Evolutionary conservation across 2,329 filamentous ascomycete species (phyloP).

Genomic region (Pseudogymnoascus sp.): DNA sequence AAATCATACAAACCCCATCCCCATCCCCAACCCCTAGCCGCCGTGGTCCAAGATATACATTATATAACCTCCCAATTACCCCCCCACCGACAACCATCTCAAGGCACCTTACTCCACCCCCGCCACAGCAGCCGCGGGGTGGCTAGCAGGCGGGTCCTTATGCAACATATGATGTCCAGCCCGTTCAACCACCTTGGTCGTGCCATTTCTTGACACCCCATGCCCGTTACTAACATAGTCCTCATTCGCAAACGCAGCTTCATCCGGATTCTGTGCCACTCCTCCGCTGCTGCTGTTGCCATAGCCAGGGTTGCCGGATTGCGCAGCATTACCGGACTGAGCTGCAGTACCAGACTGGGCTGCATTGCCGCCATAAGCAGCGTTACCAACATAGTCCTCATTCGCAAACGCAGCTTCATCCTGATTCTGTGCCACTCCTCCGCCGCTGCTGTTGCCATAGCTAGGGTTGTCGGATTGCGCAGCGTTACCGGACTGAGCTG

Average conservation of each 20-base stretch:
- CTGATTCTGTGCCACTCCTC: constrained; percentile 14
- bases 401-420: constrained; percentile 9
- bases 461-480: too few relatives aligned
- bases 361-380: too few relatives aligned
- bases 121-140: constrained; percentile 14
- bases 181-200: constrained; percentile 1
- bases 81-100: not conserved
- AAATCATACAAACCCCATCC: not conserved
- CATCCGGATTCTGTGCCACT: constrained; percentile 13
- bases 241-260: constrained; percentile 2
- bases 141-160: constrained; percentile 20
- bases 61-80: not conserved
- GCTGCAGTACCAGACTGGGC: too few relatives aligned
- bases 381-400: not conserved
- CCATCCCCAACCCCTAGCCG: not conserved
- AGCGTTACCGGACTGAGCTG: too few relatives aligned
- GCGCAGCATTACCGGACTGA: not conserved
- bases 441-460: not conserved
- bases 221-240: not conserved
- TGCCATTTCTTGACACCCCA: not conserved
- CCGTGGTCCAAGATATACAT: not conserved
- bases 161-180: constrained; percentile 19
- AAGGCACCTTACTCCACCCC: not conserved
- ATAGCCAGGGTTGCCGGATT: too few relatives aligned
- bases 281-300: not conserved